Percentiles rank a stretch among this genome's conserved stretches.
These are phyloP conservation scores for Rhodotorula sp. DNA, from an alignment of 1,284 basidiomycete genomes.

Conservation along the genomic window DNA sequence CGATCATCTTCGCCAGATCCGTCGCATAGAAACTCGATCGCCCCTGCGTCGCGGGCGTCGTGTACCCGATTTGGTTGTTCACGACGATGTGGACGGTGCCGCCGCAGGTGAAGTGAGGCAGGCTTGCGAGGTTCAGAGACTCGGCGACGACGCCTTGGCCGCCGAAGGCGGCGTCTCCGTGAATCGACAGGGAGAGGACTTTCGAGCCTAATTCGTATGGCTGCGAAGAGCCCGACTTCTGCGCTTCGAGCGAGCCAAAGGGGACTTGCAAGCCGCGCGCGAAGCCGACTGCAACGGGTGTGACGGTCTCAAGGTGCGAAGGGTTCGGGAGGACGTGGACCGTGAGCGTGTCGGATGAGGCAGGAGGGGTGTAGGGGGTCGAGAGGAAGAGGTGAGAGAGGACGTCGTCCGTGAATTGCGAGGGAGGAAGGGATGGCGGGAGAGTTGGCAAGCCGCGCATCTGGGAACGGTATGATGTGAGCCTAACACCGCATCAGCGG, in stretches of 20 bases:
- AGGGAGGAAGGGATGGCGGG: conserved; percentile 44
- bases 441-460: conserved; percentile 62
- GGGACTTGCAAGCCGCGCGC: conserved; percentile 38
- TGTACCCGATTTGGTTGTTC: conserved; percentile 59
- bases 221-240: neutral
- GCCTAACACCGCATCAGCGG: neutral
- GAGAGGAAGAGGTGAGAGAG: conserved; percentile 70
- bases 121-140: conserved; percentile 71
- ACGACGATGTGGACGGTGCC: conserved; percentile 87
- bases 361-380: conserved; percentile 11
- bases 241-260: conserved; percentile 8
- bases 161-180: conserved; percentile 84
- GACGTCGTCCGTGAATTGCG: conserved; percentile 72
- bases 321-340: conserved; percentile 81
- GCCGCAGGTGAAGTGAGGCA: conserved; percentile 80
- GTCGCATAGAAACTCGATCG: conserved; percentile 84
- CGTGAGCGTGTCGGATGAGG: conserved; percentile 52
- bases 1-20: conserved; percentile 66
- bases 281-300: conserved; percentile 72
- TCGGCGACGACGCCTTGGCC: conserved; percentile 91
- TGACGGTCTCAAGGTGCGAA: conserved; percentile 82
- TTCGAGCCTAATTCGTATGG: conserved; percentile 66
- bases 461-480: neutral
- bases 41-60: conserved; percentile 66
- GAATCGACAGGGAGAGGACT: conserved; percentile 81